These are phyloP conservation scores for Boletus reticuloceps DNA, from an alignment of 768 basidiomycete genomes.

Conservation along the genomic window DNA sequence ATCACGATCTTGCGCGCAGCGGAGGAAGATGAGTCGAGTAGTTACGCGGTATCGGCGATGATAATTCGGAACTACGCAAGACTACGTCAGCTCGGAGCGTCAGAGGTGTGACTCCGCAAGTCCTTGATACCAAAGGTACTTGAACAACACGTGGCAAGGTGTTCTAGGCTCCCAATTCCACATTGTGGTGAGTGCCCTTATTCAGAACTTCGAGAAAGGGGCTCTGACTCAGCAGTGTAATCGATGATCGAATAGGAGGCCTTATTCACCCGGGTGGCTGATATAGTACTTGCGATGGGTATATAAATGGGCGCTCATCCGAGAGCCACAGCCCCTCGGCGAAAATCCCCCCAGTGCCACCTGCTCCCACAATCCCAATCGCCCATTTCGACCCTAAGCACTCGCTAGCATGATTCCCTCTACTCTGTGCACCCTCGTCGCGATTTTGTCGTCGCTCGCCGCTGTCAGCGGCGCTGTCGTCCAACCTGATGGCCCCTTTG, in stretches of 20 bases:
- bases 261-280: conserved; percentile 5
- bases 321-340: fast-evolving
- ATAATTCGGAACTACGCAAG: too few relatives aligned
- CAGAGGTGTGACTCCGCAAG: too few relatives aligned
- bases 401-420: conserved; percentile 9
- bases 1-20: too few relatives aligned
- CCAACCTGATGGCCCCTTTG: conserved; percentile 11
- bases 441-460: conserved; percentile 9
- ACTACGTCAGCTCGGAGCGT: too few relatives aligned
- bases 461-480: conserved; percentile 16
- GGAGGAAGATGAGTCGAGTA: too few relatives aligned
- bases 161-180: not conserved
- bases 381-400: too few relatives aligned
- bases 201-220: not conserved
- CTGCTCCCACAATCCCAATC: not conserved
- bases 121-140: too few relatives aligned
- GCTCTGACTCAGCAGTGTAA: not conserved
- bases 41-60: too few relatives aligned
- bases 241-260: too few relatives aligned
- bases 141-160: too few relatives aligned
- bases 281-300: conserved; percentile 5
- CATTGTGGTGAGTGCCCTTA: not conserved
- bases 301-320: conserved; percentile 6
- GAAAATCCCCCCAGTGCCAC: not conserved
- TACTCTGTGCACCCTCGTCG: conserved; percentile 1